Percentiles rank a stretch among this genome's conserved stretches.
phyloP scores from a whole-genome alignment of 352 stramenopile species.

The Lagenidium giganteum region DNA sequence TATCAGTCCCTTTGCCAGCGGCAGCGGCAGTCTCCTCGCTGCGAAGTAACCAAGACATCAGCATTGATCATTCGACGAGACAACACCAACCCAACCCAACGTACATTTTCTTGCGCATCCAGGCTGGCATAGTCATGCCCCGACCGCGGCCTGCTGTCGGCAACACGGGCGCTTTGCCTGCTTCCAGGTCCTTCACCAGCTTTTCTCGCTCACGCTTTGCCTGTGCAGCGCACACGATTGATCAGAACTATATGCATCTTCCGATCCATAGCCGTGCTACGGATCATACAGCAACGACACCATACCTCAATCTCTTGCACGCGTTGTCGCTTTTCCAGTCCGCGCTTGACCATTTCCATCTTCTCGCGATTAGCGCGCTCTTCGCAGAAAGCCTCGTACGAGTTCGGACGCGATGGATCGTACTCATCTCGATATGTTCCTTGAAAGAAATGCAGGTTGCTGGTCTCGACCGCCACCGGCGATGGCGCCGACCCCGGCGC shows the following conservation, averaged over 20 bases:
- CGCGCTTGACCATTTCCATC: conserved; percentile 76
- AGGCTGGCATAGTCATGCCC: conserved; percentile 89
- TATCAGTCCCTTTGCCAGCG: conserved; percentile 6
- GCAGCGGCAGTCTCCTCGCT: conserved; percentile 56
- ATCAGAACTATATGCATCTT: too few relatives aligned
- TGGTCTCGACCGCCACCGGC: background rate
- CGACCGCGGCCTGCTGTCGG: conserved; percentile 65
- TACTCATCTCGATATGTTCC: conserved; percentile 82
- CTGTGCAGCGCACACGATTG: conserved; percentile 13
- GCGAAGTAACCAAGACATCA: conserved; percentile 1
- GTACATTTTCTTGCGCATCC: conserved; percentile 91
- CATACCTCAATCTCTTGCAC: conserved; percentile 66
- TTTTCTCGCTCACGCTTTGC: conserved; percentile 63
- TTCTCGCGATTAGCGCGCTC: conserved; percentile 70
- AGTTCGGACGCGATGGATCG: conserved; percentile 82
- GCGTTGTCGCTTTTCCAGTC: conserved; percentile 69
- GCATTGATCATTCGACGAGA: conserved; percentile 1
- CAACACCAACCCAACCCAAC: conserved; percentile 9
- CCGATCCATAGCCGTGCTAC: too few relatives aligned
- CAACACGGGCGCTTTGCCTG: conserved; percentile 50
- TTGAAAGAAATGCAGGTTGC: conserved; percentile 54
- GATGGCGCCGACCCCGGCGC: too few relatives aligned
- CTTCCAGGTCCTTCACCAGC: conserved; percentile 63
- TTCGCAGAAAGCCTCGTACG: conserved; percentile 86
- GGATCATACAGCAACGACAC: background rate